phyloP scores from a whole-genome alignment of 352 stramenopile species.

The Phytophthora palmivora region DNA sequence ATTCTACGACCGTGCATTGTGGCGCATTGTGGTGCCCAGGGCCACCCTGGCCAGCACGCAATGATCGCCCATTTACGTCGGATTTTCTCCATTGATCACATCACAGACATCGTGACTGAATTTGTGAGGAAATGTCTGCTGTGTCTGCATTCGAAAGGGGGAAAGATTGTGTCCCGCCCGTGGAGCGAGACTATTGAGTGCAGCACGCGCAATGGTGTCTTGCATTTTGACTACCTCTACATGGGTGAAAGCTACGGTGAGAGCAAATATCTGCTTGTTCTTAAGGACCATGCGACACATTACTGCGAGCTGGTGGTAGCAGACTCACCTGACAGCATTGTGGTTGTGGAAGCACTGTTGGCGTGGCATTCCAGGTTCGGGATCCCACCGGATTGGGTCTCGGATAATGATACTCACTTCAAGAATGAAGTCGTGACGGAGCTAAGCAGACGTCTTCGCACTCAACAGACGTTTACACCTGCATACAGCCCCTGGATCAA shows the following conservation, averaged over 20 bases:
- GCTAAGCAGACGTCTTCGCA: background rate
- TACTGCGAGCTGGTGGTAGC: background rate
- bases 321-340: background rate
- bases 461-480: background rate
- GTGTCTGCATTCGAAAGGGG: slow-evolving; percentile 9
- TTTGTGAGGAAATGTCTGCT: slow-evolving; percentile 1
- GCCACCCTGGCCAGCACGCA: slow-evolving; percentile 2
- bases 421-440: background rate
- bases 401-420: background rate
- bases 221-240: background rate
- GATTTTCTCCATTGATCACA: slow-evolving; percentile 3
- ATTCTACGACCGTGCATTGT: slow-evolving; percentile 34
- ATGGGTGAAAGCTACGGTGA: background rate
- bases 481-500: slow-evolving; percentile 36
- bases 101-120: background rate
- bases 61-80: background rate
- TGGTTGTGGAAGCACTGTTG: background rate
- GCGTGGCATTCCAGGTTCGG: background rate
- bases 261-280: background rate
- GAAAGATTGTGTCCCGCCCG: background rate
- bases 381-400: background rate
- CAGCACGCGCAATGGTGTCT: background rate
- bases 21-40: background rate
- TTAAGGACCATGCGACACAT: background rate
- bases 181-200: slow-evolving; percentile 7